Base-by-base conservation (phyloP, 306 rosid species). In the Inga laurina region DNA sequence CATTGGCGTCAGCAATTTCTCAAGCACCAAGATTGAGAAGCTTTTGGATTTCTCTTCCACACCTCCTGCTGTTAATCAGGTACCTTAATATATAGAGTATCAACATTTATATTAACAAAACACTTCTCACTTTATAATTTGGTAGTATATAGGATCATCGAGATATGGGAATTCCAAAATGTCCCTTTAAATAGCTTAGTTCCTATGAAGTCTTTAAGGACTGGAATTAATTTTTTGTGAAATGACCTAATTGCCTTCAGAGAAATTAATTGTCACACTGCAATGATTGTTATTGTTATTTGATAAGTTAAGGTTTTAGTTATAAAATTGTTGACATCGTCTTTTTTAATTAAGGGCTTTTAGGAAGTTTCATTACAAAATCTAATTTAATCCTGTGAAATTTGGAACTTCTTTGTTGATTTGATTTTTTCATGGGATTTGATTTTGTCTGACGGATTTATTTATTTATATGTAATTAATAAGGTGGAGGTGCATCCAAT, bases 1-100 rank as follows among this genome's bases (percentile, higher is more conserved):
- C 71, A 91, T 95, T 86, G 99, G 99, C 44, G 92, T 95, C 14
- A 95, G 99, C 92, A 95, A 95, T 86, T 95, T 95, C 88, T 95
- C 99, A 37, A 72, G 82, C 87, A 91, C 83, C 44, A 95, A 95
- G 81, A 79, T 92, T 81, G 72, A 89, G 22, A 68, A 72, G 15
- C 89, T 95, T 10, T 78, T 90, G 77, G 90, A 92, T 37, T 91
- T 88, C 82, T 95, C 92, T 88, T 89, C 87, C 78, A 87, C 82
- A 5, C 80, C 92, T 74, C 98, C 98, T 22, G 90, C 92, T 18
- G 97, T 93, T 83, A 92, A 95, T 79, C 99, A 93, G 93, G 97
- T 91, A 75, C 44, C 30, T 12, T 65, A 30, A 65, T 32, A 49
- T 49, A 49, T 49, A 14, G 52, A 48, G 52, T 21, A 56, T 54